These are phyloP conservation scores for Fusarium hostae DNA, from an alignment of 2,329 filamentous ascomycete genomes.

Conservation along the genomic window DNA sequence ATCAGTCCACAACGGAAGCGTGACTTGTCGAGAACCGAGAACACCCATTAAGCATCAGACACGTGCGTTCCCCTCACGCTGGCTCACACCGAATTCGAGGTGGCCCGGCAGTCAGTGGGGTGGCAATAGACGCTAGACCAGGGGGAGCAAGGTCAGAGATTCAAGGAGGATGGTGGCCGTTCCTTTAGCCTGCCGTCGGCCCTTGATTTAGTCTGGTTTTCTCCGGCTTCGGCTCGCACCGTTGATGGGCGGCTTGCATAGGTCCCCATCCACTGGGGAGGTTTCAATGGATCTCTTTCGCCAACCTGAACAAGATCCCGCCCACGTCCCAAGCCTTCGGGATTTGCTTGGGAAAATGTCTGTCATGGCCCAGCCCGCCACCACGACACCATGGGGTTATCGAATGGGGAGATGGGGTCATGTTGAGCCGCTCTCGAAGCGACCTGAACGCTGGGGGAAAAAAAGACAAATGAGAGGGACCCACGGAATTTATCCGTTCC, in stretches of 20 bases:
- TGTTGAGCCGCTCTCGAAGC: constrained; percentile 8
- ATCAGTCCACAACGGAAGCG: constrained; percentile 30
- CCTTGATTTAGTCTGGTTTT: constrained; percentile 48
- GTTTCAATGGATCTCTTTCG: constrained; percentile 38
- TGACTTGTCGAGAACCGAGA: constrained; percentile 34
- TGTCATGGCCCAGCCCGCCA: constrained; percentile 32
- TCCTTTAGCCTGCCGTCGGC: constrained; percentile 44
- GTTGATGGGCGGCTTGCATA: constrained; percentile 49
- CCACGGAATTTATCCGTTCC: constrained; percentile 19
- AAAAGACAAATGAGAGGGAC: constrained; percentile 6
- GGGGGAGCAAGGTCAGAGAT: constrained; percentile 33
- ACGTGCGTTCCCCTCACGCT: constrained; percentile 46
- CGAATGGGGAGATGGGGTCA: constrained; percentile 15
- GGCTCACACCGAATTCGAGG: constrained; percentile 29
- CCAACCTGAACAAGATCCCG: constrained; percentile 42
- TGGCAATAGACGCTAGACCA: constrained; percentile 38
- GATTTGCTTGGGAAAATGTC: constrained; percentile 34
- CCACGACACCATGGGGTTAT: constrained; percentile 28
- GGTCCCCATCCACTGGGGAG: constrained; percentile 40
- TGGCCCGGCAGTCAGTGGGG: constrained; percentile 36
- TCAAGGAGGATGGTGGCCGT: constrained; percentile 30
- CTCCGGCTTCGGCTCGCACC: constrained; percentile 53
- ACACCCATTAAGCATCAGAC: constrained; percentile 50
- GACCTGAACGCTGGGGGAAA: constrained; percentile 9
- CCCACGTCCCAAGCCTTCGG: constrained; percentile 47